Base-by-base conservation (phyloP, 495 filamentous ascomycete species). In the Talaromyces borbonicus region DNA sequence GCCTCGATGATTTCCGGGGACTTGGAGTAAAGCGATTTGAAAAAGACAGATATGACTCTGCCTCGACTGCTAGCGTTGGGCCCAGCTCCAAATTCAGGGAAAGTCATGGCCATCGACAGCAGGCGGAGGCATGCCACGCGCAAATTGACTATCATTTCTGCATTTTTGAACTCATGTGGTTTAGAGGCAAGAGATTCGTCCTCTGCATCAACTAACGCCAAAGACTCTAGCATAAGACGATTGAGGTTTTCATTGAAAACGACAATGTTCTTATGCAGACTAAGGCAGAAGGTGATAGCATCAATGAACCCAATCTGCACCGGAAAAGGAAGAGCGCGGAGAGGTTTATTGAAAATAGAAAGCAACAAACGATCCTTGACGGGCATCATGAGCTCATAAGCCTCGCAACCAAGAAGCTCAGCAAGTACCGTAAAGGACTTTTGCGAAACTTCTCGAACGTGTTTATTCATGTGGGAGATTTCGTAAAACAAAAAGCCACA, bases 271-370 rank as follows among this genome's bases (percentile, higher is more conserved):
- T 83, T 78, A 52, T 90, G 85, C 22, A 97, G 69, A 20, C 81
- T 78, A 63, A 99, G 73, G 61, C 87, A 93, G 60, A 89, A 97
- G 0, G 86, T 92, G 52, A 99, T 88, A 5, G 90, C 93, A 60
- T 97, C 92, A 52, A 99, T 94, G 58, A 90, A 97, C 8, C 92
- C 93, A 56, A 99, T 97, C 60, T 99, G 93, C 2, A 81, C 85
- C 3, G 84, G 72, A 56, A 96, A 96, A 1, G 90, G 90, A 43
- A 99, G 64, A 2, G 93, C 93, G 41, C 93, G 76, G 19, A 99
- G 61, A 22, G 93, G 93, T 64, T 99, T 99, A 55, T 83, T 84
- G 68, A 88, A 99, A 42, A 99, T 95, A 0, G 88, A 84, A 49
- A 75, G 73, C 8, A 97, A 72, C 15, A 96, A 66, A 33, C 85